These are phyloP conservation scores for Lotmaria passim DNA, from an alignment of 208 protist genomes.

Conservation along the genomic window DNA sequence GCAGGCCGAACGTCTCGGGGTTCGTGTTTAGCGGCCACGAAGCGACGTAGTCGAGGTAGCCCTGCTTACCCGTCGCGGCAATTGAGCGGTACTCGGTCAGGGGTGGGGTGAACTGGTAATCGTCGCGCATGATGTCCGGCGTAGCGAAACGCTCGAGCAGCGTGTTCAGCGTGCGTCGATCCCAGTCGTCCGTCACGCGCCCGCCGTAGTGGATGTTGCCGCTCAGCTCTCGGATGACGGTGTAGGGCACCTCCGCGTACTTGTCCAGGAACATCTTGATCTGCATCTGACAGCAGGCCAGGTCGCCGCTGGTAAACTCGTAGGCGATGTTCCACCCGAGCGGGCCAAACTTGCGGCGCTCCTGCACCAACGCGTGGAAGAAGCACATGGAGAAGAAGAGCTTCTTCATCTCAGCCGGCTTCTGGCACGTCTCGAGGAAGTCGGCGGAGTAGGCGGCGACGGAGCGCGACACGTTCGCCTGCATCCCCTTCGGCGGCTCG, in stretches of 20 bases:
- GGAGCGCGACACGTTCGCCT: conserved; percentile 95
- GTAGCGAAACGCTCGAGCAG: conserved; percentile 94
- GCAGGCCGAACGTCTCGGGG: conserved; percentile 97
- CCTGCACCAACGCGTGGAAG: conserved; percentile 98
- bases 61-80: conserved; percentile 67
- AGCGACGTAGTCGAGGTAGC: conserved; percentile 92
- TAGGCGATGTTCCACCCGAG: conserved; percentile 99
- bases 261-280: conserved; percentile 97
- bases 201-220: conserved; percentile 99
- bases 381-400: conserved; percentile 97
- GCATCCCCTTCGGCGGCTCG: conserved; percentile 98
- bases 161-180: conserved; percentile 95
- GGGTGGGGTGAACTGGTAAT: conserved; percentile 85
- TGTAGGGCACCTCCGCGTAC: conserved; percentile 96
- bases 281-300: conserved; percentile 93
- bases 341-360: conserved; percentile 98
- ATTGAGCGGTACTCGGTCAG: conserved; percentile 88
- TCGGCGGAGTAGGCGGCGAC: conserved; percentile 82
- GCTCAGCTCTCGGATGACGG: conserved; percentile 96
- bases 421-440: conserved; percentile 88
- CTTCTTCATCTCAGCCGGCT: conserved; percentile 93
- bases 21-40: conserved; percentile 94
- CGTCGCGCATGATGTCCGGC: conserved; percentile 90
- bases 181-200: conserved; percentile 98
- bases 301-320: conserved; percentile 97